Conservation (phyloP, 768 basidiomycete genomes). For the Kwoniella shandongensis region DNA sequence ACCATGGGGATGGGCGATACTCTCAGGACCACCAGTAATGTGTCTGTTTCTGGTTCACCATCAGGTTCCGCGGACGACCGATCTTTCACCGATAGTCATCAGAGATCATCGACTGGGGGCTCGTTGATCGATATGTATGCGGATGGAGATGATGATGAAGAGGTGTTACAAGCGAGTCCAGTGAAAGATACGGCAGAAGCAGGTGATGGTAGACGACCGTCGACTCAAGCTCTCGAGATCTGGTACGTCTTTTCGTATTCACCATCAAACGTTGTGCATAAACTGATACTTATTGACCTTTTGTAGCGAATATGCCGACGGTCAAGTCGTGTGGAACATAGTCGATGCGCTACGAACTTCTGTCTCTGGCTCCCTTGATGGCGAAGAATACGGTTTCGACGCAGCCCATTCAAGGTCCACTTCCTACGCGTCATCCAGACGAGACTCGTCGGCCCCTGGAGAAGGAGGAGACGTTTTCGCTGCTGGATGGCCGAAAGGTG, state of each 20-base stretch:
- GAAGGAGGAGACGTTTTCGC: constrained; percentile 5
- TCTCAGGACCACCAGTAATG: not conserved
- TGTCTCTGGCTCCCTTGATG: constrained; percentile 12
- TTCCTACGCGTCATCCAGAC: constrained; percentile 17
- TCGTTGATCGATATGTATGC: constrained; percentile 40
- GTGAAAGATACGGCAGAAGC: not conserved
- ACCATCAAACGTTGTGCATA: not conserved
- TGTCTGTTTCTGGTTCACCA: no score
- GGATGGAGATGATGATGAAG: constrained; percentile 15
- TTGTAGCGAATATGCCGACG: constrained; percentile 45
- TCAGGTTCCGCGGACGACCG: not conserved
- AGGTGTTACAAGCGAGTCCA: constrained; percentile 22
- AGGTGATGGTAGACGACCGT: not conserved
- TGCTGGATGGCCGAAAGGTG: constrained; percentile 19
- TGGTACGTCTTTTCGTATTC: constrained; percentile 19
- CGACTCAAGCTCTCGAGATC: constrained; percentile 43
- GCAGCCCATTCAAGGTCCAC: constrained; percentile 26
- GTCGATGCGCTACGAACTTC: constrained; percentile 36
- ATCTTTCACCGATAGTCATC: not conserved
- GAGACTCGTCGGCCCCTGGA: constrained; percentile 3
- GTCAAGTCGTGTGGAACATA: constrained; percentile 44
- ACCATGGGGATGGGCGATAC: not conserved
- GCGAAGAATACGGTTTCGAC: constrained; percentile 19
- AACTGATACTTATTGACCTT: constrained; percentile 15
- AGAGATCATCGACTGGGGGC: constrained; percentile 31